phyloP scores from a whole-genome alignment of 805 yeast genomes.

The Ascoidea asiatica region DNA sequence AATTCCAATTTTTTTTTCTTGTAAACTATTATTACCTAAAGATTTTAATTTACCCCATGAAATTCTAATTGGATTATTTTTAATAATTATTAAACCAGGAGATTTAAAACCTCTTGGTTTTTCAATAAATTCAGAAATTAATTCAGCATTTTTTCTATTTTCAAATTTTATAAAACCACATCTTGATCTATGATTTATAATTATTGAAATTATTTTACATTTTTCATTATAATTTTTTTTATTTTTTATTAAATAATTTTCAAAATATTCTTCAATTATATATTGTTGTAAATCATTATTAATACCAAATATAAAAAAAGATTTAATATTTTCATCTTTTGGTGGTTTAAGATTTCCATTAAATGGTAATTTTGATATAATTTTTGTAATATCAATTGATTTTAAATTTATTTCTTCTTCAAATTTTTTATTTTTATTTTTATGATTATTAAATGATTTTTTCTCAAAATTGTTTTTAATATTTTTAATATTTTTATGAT shows the following conservation, averaged over 20 bases:
- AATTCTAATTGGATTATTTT: conserved; percentile 32
- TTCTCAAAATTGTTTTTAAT: background rate
- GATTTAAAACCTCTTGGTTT: conserved; percentile 6
- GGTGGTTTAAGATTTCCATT: conserved; percentile 40
- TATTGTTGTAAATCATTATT: conserved; percentile 55
- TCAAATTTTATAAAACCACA: conserved; percentile 52
- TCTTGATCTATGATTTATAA: conserved; percentile 41
- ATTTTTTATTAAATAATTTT: conserved; percentile 12
- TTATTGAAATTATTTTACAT: conserved; percentile 35
- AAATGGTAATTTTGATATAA: conserved; percentile 53
- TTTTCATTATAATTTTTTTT: conserved; percentile 5
- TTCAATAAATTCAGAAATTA: conserved; percentile 17
- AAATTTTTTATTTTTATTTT: conserved; percentile 4
- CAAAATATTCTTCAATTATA: conserved; percentile 36
- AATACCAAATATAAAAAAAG: conserved; percentile 68
- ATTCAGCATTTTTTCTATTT: conserved; percentile 37
- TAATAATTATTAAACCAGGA: conserved; percentile 23
- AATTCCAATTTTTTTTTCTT: conserved; percentile 31
- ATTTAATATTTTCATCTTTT: conserved; percentile 26
- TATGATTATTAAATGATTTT: conserved; percentile 7
- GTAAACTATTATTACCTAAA: conserved; percentile 28
- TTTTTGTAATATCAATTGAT: conserved; percentile 32
- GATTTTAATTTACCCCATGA: conserved; percentile 39
- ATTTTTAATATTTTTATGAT: conserved; percentile 2
- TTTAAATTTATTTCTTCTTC: conserved; percentile 11